phyloP scores from a whole-genome alignment of 257 asterid genomes.

The Fraxinus anomala region DNA sequence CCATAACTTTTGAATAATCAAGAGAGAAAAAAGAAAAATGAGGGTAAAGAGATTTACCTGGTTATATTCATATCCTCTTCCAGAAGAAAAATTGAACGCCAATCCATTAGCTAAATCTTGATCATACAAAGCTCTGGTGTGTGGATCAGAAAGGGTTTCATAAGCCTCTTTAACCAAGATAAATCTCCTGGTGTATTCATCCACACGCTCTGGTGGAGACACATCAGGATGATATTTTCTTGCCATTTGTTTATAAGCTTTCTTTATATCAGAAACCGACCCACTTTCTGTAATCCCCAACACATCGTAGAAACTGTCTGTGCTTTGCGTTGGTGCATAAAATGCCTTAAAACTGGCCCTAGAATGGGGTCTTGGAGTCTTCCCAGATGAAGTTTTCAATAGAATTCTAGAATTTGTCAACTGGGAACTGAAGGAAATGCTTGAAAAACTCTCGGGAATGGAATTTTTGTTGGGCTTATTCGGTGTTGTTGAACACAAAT shows the following conservation, averaged over 20 bases:
- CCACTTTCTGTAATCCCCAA: not conserved
- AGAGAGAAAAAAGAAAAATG: not conserved
- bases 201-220: not conserved
- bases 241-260: not conserved
- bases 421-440: not conserved
- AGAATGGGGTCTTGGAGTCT: not conserved
- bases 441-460: not conserved
- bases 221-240: constrained; percentile 4
- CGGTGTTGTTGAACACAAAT: not conserved
- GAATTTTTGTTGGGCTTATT: not conserved
- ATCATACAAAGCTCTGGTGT: not conserved
- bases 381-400: not conserved
- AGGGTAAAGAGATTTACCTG: not conserved
- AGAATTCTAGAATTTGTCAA: not conserved
- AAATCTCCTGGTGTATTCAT: not conserved
- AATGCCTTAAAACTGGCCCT: not conserved
- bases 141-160: not conserved
- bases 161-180: not conserved
- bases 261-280: not conserved
- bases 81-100: not conserved
- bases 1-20: not conserved
- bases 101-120: not conserved
- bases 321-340: not conserved
- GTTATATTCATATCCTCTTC: not conserved
- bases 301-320: not conserved